Percentiles rank a stretch among this genome's conserved stretches.
Conservation (phyloP, 495 filamentous ascomycete genomes). For the Neurospora sp. region DNA sequence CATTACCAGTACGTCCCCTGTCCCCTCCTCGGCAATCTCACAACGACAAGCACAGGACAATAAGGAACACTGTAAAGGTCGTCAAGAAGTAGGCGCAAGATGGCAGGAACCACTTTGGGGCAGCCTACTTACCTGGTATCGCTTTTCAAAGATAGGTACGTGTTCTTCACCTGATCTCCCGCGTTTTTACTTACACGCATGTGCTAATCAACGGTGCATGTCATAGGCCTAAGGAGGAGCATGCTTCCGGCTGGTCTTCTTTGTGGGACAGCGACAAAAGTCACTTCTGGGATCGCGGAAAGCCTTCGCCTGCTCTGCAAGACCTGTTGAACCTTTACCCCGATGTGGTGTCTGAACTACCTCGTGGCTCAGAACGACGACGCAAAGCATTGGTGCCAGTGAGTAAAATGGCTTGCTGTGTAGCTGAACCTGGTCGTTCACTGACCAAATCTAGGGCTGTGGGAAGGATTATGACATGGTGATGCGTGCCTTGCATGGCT, state of each 20-base stretch:
- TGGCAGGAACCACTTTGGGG: neutral
- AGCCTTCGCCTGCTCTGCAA: conserved; percentile 32
- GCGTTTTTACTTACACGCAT: neutral
- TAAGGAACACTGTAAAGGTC: neutral
- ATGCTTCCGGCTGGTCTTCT: conserved; percentile 20
- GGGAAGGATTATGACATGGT: conserved; percentile 65
- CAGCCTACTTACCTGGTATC: neutral
- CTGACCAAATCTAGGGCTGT: conserved; percentile 38
- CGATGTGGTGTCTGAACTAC: conserved; percentile 10
- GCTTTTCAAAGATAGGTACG: neutral
- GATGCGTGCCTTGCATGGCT: conserved; percentile 57
- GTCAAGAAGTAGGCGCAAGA: neutral
- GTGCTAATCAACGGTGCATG: neutral
- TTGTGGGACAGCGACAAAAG: conserved; percentile 30
- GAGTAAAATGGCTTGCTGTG: neutral
- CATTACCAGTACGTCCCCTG: neutral
- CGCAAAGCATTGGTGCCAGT: conserved; percentile 1
- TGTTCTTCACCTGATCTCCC: neutral
- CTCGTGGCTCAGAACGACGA: neutral
- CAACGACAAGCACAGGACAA: neutral
- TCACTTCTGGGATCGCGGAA: conserved; percentile 34
- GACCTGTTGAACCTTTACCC: conserved; percentile 19
- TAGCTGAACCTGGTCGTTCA: neutral
- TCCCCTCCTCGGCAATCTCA: neutral
- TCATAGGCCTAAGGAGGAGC: neutral